phyloP scores from a whole-genome alignment of 1,284 basidiomycete species.

The Ceratobasidium sp. region DNA sequence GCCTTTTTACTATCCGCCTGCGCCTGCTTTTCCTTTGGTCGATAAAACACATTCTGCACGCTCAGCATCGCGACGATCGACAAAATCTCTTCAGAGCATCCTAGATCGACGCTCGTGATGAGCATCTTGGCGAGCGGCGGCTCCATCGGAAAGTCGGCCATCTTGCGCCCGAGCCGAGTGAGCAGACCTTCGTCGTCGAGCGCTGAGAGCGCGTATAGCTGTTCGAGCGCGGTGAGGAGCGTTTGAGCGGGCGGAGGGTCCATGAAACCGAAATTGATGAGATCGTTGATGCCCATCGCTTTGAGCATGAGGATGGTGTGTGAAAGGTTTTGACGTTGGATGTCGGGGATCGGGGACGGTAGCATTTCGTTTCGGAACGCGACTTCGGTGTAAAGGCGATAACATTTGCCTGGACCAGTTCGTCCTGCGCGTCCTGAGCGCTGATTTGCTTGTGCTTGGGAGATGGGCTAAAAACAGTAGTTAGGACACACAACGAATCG shows the following conservation, averaged over 20 bases:
- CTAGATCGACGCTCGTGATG: slow-evolving; percentile 96
- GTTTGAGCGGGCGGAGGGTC: slow-evolving; percentile 75
- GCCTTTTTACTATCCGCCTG: slow-evolving; percentile 99
- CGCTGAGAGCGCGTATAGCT: slow-evolving; percentile 81
- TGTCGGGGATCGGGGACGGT: slow-evolving; percentile 87
- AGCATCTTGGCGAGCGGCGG: slow-evolving; percentile 97
- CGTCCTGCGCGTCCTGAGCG: slow-evolving; percentile 92
- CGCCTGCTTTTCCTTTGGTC: slow-evolving; percentile 98
- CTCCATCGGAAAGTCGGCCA: slow-evolving; percentile 91
- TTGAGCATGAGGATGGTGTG: slow-evolving; percentile 87
- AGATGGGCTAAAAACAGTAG: slow-evolving; percentile 89
- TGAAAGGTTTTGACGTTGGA: slow-evolving; percentile 85
- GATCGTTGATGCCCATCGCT: slow-evolving; percentile 82
- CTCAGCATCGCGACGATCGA: slow-evolving; percentile 98
- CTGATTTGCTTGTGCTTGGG: slow-evolving; percentile 87
- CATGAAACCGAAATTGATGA: slow-evolving; percentile 85
- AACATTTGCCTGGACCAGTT: slow-evolving; percentile 88
- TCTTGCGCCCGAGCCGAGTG: slow-evolving; percentile 78
- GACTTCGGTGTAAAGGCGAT: slow-evolving; percentile 87
- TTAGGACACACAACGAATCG: no score
- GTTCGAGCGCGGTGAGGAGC: slow-evolving; percentile 79
- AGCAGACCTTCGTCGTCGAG: slow-evolving; percentile 73
- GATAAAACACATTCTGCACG: slow-evolving; percentile 96
- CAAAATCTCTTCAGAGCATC: slow-evolving; percentile 96
- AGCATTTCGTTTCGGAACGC: slow-evolving; percentile 74